Conservation (phyloP, 225 moss, liverwort and hornwort genomes). For the Physcomitrellopsis africana region DNA sequence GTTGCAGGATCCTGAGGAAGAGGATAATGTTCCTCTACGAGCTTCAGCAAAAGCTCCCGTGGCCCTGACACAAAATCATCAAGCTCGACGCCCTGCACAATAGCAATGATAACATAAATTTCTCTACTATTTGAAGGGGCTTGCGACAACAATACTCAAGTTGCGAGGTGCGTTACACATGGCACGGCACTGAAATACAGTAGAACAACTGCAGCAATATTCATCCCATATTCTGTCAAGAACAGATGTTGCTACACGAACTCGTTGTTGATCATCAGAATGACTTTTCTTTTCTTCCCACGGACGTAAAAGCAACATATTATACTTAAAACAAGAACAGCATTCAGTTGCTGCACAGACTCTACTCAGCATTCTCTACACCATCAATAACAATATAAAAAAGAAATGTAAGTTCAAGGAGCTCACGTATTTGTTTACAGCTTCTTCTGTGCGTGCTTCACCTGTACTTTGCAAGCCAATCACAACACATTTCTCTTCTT, state of each 20-base stretch:
- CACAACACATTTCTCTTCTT: constrained; percentile 95
- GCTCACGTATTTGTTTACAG: constrained; percentile 91
- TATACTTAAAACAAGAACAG: constrained; percentile 7
- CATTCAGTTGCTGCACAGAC: constrained; percentile 15
- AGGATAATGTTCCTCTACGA: constrained; percentile 98
- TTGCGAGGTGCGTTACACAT: constrained; percentile 1
- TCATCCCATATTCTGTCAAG: not conserved
- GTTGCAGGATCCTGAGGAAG: constrained; percentile 75
- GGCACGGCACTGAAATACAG: constrained; percentile 3
- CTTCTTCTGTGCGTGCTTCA: constrained; percentile 98
- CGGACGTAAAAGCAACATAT: constrained; percentile 6
- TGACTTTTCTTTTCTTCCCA: not conserved
- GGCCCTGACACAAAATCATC: constrained; percentile 99
- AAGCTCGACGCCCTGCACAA: constrained; percentile 86
- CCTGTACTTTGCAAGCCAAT: constrained; percentile 99
- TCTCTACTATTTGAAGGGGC: constrained; percentile 9
- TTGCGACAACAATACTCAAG: constrained; percentile 12
- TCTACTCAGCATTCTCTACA: constrained; percentile 16
- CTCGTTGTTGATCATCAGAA: not conserved
- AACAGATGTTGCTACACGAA: constrained; percentile 3
- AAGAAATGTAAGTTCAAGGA: constrained; percentile 26
- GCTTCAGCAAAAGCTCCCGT: constrained; percentile 92
- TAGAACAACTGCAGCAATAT: constrained; percentile 16
- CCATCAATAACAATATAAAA: constrained; percentile 18
- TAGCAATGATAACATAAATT: constrained; percentile 27